A percentile compares a stretch with the other conserved stretches of the same genome.
Evolutionary conservation across 768 basidiomycete species (phyloP).

Genomic region (Lepiota subincarnata): DNA sequence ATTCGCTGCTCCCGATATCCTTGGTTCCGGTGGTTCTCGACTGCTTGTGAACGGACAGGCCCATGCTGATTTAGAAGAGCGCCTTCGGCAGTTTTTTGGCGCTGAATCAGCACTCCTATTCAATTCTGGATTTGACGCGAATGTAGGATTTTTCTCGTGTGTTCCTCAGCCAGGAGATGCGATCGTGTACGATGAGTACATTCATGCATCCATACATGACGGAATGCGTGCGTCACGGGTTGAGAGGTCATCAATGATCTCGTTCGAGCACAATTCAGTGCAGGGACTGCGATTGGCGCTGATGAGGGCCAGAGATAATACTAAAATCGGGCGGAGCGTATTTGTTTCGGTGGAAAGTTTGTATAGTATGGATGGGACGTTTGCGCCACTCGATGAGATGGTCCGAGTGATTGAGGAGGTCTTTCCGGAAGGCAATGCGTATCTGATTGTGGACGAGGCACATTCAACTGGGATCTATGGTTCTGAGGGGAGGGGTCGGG

Average conservation of each 20-base stretch:
- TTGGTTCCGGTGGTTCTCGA: slow-evolving; percentile 87
- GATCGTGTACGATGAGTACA: slow-evolving; percentile 79
- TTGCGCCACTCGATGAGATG: slow-evolving; percentile 70
- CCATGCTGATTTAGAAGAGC: slow-evolving; percentile 68
- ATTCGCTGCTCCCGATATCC: slow-evolving; percentile 45
- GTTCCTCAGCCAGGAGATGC: slow-evolving; percentile 77
- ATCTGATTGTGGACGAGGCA: slow-evolving; percentile 88
- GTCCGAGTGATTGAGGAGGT: slow-evolving; percentile 56
- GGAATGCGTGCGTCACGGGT: slow-evolving; percentile 72
- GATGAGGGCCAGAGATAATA: slow-evolving; percentile 30
- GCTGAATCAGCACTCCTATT: slow-evolving; percentile 70
- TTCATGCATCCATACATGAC: slow-evolving; percentile 91
- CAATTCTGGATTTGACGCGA: slow-evolving; percentile 93
- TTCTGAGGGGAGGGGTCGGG: slow-evolving; percentile 68
- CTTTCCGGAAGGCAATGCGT: slow-evolving; percentile 60
- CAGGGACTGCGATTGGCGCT: slow-evolving; percentile 44
- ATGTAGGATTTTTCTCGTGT: slow-evolving; percentile 79
- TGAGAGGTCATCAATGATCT: slow-evolving; percentile 25
- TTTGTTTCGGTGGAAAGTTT: slow-evolving; percentile 87
- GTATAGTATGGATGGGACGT: slow-evolving; percentile 96
- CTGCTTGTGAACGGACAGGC: slow-evolving; percentile 74
- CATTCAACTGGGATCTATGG: slow-evolving; percentile 93
- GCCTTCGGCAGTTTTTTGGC: slow-evolving; percentile 61
- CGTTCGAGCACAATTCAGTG: slow-evolving; percentile 76
- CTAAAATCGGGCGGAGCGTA: slow-evolving; percentile 43